Evolutionary conservation across 2,329 filamentous ascomycete genomes (phyloP), one percentile per base, ranked within the genome.

Genomic region (Cladobotryum mycophilum): DNA sequence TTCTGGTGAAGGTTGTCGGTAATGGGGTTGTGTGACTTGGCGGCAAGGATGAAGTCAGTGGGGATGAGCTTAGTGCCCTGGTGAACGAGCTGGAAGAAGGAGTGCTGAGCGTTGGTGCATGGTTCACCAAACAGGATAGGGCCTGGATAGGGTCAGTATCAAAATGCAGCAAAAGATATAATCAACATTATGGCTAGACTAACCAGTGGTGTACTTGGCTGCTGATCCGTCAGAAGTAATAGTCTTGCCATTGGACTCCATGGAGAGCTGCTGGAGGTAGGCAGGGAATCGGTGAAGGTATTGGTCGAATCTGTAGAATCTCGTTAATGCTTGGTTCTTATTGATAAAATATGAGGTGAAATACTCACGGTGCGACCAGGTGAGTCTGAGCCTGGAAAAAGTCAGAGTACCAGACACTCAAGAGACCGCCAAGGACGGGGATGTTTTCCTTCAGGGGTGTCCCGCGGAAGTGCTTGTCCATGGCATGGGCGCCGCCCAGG

Each of bases 171-270:
- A 8, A 1, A n/a, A 6, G 12, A 2, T 12, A 15, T 14, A 6
- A 15, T 3, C 8, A 12, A 18, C 5, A 6, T 8, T 34, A 2
- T 41, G 5, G 4, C 25, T 12, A 20, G 20, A 53, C 68, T 60
- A 58, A 73, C 72, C 92, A 36, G 93, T 99, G 52, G 91, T 96
- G 78, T 99, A 99, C 76, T 96, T 96, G 66, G 95, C 91, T 54
- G 95, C 82, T 36, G 90, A 85, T 52, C 82, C 86, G 64, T 93
- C 89, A n/a, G 81, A 84, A 55, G 92, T 95, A 66, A 97, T 90
- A 55, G 88, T 89, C 80, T 99, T 99, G 67, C 93, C 93, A 72
- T 99, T 99, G 55, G 92, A 97, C 79, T 99, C 93, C 93, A 99
- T 99, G 55, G 92, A 97, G 53, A 99, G 80, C 75, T 99, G 93